phyloP scores from a whole-genome alignment of 805 yeast genomes.

The Tetrapisispora phaffii region DNA sequence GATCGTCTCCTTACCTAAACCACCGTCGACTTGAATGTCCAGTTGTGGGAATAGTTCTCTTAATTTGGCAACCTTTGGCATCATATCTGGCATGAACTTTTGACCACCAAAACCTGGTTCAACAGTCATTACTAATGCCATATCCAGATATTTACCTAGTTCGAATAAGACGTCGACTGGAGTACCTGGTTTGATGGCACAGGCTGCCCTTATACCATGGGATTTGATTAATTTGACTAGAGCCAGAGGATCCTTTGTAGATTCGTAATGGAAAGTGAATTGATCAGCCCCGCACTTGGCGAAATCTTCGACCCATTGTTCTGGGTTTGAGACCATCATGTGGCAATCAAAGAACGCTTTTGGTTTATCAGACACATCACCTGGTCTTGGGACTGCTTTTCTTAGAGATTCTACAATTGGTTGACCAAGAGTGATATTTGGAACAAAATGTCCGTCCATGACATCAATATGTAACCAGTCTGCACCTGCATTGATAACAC shows the following conservation, averaged over 20 bases:
- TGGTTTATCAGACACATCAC: conserved; percentile 35
- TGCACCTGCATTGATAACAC: conserved; percentile 68
- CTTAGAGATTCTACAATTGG: conserved; percentile 77
- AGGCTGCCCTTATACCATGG: conserved; percentile 84
- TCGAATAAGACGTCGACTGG: conserved; percentile 74
- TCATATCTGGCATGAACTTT: conserved; percentile 88
- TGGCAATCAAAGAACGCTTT: conserved; percentile 80
- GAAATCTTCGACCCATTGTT: conserved; percentile 85
- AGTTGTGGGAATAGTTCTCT: conserved; percentile 66
- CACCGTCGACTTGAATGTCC: conserved; percentile 95
- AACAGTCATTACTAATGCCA: conserved; percentile 97
- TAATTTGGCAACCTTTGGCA: conserved; percentile 82
- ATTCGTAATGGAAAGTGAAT: conserved; percentile 92
- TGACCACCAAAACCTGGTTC: conserved; percentile 99
- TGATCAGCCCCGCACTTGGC: conserved; percentile 93
- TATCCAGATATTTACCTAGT: conserved; percentile 67
- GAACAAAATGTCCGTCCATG: conserved; percentile 98
- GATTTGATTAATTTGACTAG: conserved; percentile 67
- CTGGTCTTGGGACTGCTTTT: conserved; percentile 59
- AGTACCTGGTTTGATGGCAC: conserved; percentile 91
- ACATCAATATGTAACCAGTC: conserved; percentile 98
- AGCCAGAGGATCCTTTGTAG: conserved; percentile 67
- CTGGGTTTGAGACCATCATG: conserved; percentile 94
- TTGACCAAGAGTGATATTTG: conserved; percentile 90
- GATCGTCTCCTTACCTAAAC: conserved; percentile 78